Evolutionary conservation across 495 filamentous ascomycete genomes (phyloP), one percentile per base, ranked within the genome.

Genomic region (Melanomma pulvis-pyrius): DNA sequence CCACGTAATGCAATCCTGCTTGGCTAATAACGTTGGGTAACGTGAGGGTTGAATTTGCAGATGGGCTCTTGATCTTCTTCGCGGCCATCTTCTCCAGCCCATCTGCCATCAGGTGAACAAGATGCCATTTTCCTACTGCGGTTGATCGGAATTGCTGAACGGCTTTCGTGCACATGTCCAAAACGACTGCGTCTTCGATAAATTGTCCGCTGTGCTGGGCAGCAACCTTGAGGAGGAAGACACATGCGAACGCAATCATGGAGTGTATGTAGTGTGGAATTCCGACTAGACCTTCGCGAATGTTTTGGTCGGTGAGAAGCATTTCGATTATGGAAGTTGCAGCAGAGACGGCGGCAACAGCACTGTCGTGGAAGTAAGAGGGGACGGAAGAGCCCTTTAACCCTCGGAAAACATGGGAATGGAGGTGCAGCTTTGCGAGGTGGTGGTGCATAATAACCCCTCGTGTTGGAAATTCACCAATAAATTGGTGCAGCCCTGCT

Each of bases 241-340:
- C 82, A 8, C 78, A 79, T 1, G 83, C 83, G 65, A 83, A 84
- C 0, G 82, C 82, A 52, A 84, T 84, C 82, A 84, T 85, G 63
- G 80, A 81, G 73, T 84, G 81, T 12, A 67, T 54, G 63, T 84
- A 85, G 15, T 82, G 69, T 25, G 82, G 82, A 3, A 83, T 79
- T 12, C 82, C 83, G 44, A 83, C 81, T 48, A 85, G 71, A 9
- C 78, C 78, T 17, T 72, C 70, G 49, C 82, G 80, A 19, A 85
- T 81, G 56, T 84, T 82, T n/a, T 74, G 74, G 59, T 83, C 82
- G 9, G 81, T 77, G 21, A 84, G 61, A 9, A 84, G 78, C 26
- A 81, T 74, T 47, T 79, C 71, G 29, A 85, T 76, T 32, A 82
- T 83, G 21, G 77, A 74, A 28, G 81, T 81, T 5, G 79, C 80